These are phyloP conservation scores for Fistulinella cinereoalba DNA, from an alignment of 1,284 basidiomycete genomes.

Conservation along the genomic window DNA sequence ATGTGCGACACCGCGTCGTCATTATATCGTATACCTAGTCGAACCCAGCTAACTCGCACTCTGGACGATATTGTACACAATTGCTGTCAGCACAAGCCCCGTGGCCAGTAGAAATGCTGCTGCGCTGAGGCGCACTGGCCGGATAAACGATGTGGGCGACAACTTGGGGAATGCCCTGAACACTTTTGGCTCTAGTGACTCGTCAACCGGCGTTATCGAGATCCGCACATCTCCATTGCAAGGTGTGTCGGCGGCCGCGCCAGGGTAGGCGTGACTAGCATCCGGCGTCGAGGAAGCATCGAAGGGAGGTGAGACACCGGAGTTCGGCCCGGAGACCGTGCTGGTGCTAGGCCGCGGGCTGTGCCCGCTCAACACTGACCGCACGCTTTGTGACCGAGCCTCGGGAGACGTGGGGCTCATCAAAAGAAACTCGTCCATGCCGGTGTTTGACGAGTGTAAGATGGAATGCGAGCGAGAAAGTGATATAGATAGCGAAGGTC, in stretches of 20 bases:
- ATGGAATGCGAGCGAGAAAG: conserved; percentile 14
- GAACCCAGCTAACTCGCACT: too few relatives aligned
- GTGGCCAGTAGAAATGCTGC: conserved; percentile 6
- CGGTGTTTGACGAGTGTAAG: conserved; percentile 11
- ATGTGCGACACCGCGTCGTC: too few relatives aligned
- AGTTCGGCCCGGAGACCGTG: not conserved
- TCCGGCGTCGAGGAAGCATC: not conserved
- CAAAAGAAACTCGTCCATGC: conserved; percentile 26
- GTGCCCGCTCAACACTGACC: conserved; percentile 2
- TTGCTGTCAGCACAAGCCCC: conserved; percentile 17
- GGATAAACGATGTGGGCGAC: conserved; percentile 6
- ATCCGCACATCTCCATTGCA: conserved; percentile 7
- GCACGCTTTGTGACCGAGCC: conserved; percentile 8
- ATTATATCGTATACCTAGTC: too few relatives aligned
- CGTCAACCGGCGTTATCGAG: not conserved
- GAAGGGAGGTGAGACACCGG: not conserved
- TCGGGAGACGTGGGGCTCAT: conserved; percentile 10
- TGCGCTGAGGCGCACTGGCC: conserved; percentile 14
- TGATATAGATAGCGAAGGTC: conserved; percentile 18
- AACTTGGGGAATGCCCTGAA: conserved; percentile 19
- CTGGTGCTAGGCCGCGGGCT: conserved; percentile 4
- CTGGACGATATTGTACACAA: conserved; percentile 18
- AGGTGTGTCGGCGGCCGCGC: not conserved
- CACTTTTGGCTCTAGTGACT: not conserved
- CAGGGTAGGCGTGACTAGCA: not conserved